phyloP scores from a whole-genome alignment of 768 basidiomycete genomes.

The Mycena venus region DNA sequence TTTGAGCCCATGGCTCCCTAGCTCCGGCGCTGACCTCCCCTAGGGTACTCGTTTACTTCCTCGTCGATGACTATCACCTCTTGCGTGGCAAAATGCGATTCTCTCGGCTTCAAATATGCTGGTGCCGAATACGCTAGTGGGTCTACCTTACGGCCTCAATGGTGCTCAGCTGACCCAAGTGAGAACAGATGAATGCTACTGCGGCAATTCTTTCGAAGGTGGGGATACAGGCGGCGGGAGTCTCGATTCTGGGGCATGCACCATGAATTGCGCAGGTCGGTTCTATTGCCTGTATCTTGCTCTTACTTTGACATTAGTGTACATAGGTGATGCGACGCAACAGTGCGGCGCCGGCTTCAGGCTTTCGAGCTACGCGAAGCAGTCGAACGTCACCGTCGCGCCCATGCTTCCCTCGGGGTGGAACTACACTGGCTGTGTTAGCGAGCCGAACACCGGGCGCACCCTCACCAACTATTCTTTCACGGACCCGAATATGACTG shows the following conservation, averaged over 20 bases:
- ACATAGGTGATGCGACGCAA: slow-evolving; percentile 22
- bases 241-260: slow-evolving; percentile 10
- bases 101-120: slow-evolving; percentile 22
- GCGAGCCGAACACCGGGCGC: slow-evolving; percentile 18
- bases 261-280: slow-evolving; percentile 16
- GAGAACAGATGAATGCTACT: slow-evolving; percentile 23
- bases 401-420: slow-evolving; percentile 26
- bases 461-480: slow-evolving; percentile 26
- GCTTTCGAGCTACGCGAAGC: slow-evolving; percentile 4
- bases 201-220: slow-evolving; percentile 24
- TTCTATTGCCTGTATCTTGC: background rate
- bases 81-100: slow-evolving; percentile 26
- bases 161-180: background rate
- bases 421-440: slow-evolving; percentile 26
- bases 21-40: background rate
- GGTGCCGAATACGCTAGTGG: slow-evolving; percentile 18
- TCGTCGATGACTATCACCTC: slow-evolving; percentile 20
- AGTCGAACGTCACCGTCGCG: slow-evolving; percentile 13
- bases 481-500: slow-evolving; percentile 13
- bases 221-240: slow-evolving; percentile 16
- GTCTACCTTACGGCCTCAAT: background rate
- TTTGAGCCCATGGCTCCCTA: background rate
- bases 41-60: slow-evolving; percentile 23
- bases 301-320: background rate
- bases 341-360: slow-evolving; percentile 16